These are phyloP conservation scores for Colletotrichum brevisporum DNA, from an alignment of 2,329 filamentous ascomycete species.

Conservation along the genomic window DNA sequence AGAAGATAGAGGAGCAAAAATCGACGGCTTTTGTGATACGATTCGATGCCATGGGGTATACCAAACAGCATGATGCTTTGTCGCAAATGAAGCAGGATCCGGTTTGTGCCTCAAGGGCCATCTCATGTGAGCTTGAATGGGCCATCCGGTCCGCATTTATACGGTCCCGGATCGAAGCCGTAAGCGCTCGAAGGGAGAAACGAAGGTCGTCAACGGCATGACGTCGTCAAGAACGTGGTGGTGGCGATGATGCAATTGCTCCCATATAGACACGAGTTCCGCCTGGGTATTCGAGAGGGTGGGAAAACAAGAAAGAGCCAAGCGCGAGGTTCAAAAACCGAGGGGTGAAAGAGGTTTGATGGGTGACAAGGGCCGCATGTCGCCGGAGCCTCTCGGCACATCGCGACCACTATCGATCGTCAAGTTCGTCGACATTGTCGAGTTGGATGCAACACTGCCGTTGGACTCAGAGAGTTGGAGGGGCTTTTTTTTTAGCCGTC, in stretches of 20 bases:
- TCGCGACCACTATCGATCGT: slow-evolving; percentile 61
- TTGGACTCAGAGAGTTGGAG: slow-evolving; percentile 57
- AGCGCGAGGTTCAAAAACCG: slow-evolving; percentile 60
- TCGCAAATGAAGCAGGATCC: slow-evolving; percentile 35
- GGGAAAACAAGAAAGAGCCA: slow-evolving; percentile 42
- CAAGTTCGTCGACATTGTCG: slow-evolving; percentile 61
- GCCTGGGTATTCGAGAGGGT: slow-evolving; percentile 38
- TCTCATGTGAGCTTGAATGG: neutral
- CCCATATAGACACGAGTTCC: slow-evolving; percentile 36
- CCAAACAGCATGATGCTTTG: slow-evolving; percentile 39
- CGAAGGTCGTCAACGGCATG: slow-evolving; percentile 51
- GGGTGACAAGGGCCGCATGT: slow-evolving; percentile 72
- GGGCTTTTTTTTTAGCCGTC: slow-evolving; percentile 61
- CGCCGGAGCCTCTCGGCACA: slow-evolving; percentile 52
- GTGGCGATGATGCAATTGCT: slow-evolving; percentile 30
- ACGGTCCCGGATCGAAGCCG: neutral
- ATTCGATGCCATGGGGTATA: slow-evolving; percentile 40
- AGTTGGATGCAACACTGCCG: slow-evolving; percentile 60
- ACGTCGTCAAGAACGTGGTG: slow-evolving; percentile 49
- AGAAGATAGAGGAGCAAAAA: slow-evolving; percentile 19
- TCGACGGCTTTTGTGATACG: slow-evolving; percentile 41
- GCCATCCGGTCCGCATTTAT: neutral
- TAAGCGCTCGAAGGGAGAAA: slow-evolving; percentile 23
- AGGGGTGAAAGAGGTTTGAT: slow-evolving; percentile 77
- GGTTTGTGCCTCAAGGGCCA: slow-evolving; percentile 7